Conservation (phyloP, 129 eudicot genomes). For the Pseudognaphalium luteoalbum region DNA sequence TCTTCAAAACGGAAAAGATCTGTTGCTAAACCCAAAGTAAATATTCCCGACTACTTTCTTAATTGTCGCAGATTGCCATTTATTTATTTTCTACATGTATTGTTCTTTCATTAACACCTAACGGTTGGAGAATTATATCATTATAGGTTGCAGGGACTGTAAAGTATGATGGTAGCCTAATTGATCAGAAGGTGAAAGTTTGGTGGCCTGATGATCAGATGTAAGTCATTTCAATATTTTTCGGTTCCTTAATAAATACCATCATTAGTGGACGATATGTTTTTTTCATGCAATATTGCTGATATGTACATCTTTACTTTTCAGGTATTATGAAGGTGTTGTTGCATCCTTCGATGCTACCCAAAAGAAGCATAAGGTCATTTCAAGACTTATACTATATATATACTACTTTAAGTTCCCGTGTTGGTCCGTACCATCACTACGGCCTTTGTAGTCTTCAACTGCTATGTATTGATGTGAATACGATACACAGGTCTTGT, state of each 20-base stretch:
- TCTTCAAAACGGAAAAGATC: constrained; percentile 66
- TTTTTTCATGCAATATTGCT: constrained; percentile 21
- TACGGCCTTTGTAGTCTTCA: not conserved
- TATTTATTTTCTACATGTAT: not conserved
- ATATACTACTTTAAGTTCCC: not conserved
- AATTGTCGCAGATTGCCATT: constrained; percentile 5
- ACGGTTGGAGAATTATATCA: constrained; percentile 1
- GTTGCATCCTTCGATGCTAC: constrained; percentile 51
- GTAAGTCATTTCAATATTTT: constrained; percentile 38
- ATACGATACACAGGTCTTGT: constrained; percentile 46
- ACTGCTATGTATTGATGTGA: constrained; percentile 1
- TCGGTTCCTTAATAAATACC: not conserved
- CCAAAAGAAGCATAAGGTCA: constrained; percentile 65
- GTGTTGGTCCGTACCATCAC: not conserved
- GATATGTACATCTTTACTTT: constrained; percentile 13
- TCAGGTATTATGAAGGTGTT: constrained; percentile 85
- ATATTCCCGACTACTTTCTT: constrained; percentile 10
- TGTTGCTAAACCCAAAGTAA: constrained; percentile 48
- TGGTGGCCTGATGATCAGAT: constrained; percentile 80
- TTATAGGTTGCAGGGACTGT: constrained; percentile 44
- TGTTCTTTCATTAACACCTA: constrained; percentile 19
- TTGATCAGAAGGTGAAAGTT: constrained; percentile 69
- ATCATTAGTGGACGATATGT: not conserved
- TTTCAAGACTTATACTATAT: constrained; percentile 12
- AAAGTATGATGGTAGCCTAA: constrained; percentile 49